Percentiles rank a stretch among this genome's conserved stretches.
Conservation (phyloP, 805 yeast species). For the Lipomyces lipofer region DNA sequence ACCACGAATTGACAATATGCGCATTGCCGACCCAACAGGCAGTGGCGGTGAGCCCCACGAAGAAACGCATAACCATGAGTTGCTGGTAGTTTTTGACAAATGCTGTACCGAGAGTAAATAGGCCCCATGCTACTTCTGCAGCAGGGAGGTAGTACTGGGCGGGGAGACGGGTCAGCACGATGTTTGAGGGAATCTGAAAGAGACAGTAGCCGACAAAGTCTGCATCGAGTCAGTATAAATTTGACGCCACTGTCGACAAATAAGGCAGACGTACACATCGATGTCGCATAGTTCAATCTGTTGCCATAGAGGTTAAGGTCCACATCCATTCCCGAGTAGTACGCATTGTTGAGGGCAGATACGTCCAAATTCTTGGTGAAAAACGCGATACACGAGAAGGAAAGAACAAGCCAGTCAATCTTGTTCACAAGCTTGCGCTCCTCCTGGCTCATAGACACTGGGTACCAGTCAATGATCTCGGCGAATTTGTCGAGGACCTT, state of each 20-base stretch:
- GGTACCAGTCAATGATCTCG: conserved; percentile 21
- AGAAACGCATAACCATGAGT: conserved; percentile 41
- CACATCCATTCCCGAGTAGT: conserved; percentile 62
- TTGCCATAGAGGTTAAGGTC: conserved; percentile 61
- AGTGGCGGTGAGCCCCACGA: conserved; percentile 48
- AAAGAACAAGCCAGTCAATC: conserved; percentile 56
- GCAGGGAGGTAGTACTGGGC: conserved; percentile 47
- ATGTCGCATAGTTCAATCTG: conserved; percentile 53
- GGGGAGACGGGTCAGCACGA: conserved; percentile 39
- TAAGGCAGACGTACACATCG: conserved; percentile 36
- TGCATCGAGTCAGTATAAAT: conserved; percentile 51
- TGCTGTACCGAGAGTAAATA: conserved; percentile 34
- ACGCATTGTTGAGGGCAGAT: conserved; percentile 62
- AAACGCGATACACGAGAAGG: conserved; percentile 59
- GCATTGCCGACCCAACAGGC: conserved; percentile 48
- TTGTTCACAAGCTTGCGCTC: conserved; percentile 53
- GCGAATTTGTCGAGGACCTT: background rate
- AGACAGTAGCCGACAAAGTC: conserved; percentile 36
- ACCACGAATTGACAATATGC: conserved; percentile 50
- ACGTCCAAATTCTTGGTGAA: conserved; percentile 69
- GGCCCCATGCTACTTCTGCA: conserved; percentile 46
- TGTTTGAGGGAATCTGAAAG: conserved; percentile 46
- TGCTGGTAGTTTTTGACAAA: conserved; percentile 38
- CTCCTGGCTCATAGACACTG: conserved; percentile 41
- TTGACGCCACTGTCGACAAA: background rate